Evolutionary conservation across 2,329 filamentous ascomycete genomes (phyloP).

Genomic region (Colletotrichum siamense): DNA sequence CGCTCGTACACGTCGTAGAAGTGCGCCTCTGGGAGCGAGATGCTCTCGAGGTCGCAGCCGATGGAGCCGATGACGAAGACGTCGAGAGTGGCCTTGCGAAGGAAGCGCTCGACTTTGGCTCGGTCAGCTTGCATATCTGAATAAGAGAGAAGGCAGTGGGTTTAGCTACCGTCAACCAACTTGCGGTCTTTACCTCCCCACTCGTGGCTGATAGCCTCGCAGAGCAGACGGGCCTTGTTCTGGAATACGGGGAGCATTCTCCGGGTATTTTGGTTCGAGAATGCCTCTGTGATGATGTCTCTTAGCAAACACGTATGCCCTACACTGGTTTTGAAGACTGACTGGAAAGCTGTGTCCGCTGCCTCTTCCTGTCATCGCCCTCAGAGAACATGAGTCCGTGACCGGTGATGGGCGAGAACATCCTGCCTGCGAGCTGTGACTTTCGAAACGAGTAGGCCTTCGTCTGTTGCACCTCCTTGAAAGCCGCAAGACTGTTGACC

Average conservation of each 20-base stretch:
- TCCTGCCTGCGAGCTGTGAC: conserved; percentile 34
- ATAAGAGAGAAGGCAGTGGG: neutral
- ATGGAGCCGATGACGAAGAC: conserved; percentile 37
- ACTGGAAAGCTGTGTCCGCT: conserved; percentile 37
- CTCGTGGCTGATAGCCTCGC: conserved; percentile 30
- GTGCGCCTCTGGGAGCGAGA: conserved; percentile 25
- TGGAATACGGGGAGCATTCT: conserved; percentile 42
- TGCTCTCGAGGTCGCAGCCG: conserved; percentile 35
- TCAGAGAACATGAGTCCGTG: conserved; percentile 41
- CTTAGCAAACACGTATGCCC: neutral
- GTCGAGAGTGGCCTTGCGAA: conserved; percentile 37
- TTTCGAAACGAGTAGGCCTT: conserved; percentile 45
- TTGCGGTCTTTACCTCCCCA: conserved; percentile 25
- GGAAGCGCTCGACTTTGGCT: conserved; percentile 28
- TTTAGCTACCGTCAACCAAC: conserved; percentile 30
- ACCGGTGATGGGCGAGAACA: conserved; percentile 40
- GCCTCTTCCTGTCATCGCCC: conserved; percentile 36
- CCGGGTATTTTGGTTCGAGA: conserved; percentile 39
- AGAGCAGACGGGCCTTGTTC: conserved; percentile 33
- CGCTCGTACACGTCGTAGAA: conserved; percentile 36
- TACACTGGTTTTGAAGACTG: neutral
- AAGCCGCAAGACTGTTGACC: conserved; percentile 38
- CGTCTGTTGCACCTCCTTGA: conserved; percentile 42
- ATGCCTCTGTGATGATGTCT: conserved; percentile 27
- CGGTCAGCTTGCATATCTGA: neutral